Evolutionary conservation across 2,329 filamentous ascomycete species (phyloP).

Genomic region (Fusarium multiceps): DNA sequence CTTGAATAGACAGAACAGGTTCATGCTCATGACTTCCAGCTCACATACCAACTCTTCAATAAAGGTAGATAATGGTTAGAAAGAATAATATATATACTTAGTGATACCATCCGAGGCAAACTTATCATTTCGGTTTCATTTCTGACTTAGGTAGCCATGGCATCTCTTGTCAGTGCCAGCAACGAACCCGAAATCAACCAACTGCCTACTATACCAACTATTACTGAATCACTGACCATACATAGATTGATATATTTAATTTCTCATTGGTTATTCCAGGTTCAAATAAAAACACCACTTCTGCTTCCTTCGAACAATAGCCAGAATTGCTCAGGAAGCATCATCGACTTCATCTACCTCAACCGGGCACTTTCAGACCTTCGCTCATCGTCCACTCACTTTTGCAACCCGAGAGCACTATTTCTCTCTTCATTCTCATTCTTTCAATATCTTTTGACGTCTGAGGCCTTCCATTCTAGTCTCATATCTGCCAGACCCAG

Average conservation of each 20-base stretch:
- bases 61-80: too few species aligned
- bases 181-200: not conserved
- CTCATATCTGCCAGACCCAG: not conserved
- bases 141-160: too few species aligned
- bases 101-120: too few species aligned
- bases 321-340: not conserved
- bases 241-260: not conserved
- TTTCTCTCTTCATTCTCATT: not conserved
- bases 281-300: not conserved
- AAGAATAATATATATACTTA: too few species aligned
- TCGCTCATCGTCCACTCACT: not conserved
- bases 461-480: not conserved
- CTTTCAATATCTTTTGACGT: not conserved
- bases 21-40: not conserved
- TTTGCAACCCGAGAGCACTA: not conserved
- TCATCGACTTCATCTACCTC: slow-evolving; percentile 2
- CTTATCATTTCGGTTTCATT: not conserved
- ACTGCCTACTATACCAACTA: not conserved
- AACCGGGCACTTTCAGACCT: not conserved
- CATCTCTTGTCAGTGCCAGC: not conserved
- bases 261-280: not conserved
- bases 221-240: slow-evolving; percentile 11
- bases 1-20: not conserved
- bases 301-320: not conserved
- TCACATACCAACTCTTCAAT: not conserved